Conservation (phyloP, 2,329 filamentous ascomycete genomes). For the Allantophomopsis cytisporea region DNA sequence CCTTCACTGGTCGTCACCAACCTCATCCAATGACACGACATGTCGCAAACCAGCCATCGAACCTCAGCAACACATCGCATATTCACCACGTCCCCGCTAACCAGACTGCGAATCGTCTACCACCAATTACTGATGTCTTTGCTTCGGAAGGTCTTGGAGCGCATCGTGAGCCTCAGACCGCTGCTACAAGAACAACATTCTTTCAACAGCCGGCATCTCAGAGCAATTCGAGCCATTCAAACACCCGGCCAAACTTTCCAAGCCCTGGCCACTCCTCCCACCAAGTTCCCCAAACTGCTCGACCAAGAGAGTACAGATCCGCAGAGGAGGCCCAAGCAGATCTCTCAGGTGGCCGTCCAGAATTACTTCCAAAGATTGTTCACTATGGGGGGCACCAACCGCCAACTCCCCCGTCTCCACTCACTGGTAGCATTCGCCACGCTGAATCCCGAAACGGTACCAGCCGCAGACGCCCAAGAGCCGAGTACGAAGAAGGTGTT, state of each 20-base stretch:
- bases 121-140: slow-evolving; percentile 91
- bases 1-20: slow-evolving; percentile 81
- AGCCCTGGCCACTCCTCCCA: slow-evolving; percentile 61
- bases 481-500: slow-evolving; percentile 87
- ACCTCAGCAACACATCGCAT: slow-evolving; percentile 71
- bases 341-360: slow-evolving; percentile 79
- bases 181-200: slow-evolving; percentile 6
- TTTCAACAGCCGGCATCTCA: slow-evolving; percentile 13
- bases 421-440: slow-evolving; percentile 15
- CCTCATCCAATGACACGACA: slow-evolving; percentile 65
- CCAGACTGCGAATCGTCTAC: slow-evolving; percentile 83
- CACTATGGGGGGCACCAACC: slow-evolving; percentile 93
- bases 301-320: slow-evolving; percentile 80
- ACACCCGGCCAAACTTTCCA: slow-evolving; percentile 53
- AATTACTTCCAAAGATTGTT: slow-evolving; percentile 82
- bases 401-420: slow-evolving; percentile 60
- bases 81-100: slow-evolving; percentile 81
- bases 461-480: slow-evolving; percentile 63
- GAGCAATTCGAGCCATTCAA: slow-evolving; percentile 49
- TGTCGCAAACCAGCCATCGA: slow-evolving; percentile 68
- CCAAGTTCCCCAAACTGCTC: slow-evolving; percentile 38
- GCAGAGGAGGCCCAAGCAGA: slow-evolving; percentile 92
- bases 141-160: slow-evolving; percentile 58
- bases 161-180: slow-evolving; percentile 31
- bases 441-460: slow-evolving; percentile 34